Conservation (phyloP, 164 flowering plant genomes). For the Annona cherimola region DNA sequence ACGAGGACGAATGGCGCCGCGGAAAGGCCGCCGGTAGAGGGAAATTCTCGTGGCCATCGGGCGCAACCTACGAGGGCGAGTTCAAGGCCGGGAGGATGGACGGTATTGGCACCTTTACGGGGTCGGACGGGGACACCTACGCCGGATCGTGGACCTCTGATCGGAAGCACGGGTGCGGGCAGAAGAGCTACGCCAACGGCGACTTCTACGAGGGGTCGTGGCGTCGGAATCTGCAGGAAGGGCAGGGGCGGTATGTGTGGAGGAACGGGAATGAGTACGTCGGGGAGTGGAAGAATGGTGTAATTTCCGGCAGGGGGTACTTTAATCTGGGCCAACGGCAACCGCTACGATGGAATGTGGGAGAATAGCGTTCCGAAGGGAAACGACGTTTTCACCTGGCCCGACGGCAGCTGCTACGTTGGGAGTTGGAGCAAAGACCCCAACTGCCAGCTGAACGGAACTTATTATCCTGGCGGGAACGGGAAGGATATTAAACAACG, state of each 20-base stretch:
- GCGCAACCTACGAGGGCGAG: slow-evolving; percentile 84
- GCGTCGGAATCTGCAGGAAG: slow-evolving; percentile 18
- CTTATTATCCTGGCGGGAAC: not conserved
- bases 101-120: slow-evolving; percentile 20
- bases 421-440: slow-evolving; percentile 3
- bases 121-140: slow-evolving; percentile 21
- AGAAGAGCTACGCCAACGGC: slow-evolving; percentile 20
- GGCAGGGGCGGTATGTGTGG: slow-evolving; percentile 33
- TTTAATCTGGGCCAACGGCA: slow-evolving; percentile 42
- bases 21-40: slow-evolving; percentile 83
- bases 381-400: slow-evolving; percentile 32
- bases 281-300: slow-evolving; percentile 43
- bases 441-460: not conserved
- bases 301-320: slow-evolving; percentile 35
- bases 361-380: slow-evolving; percentile 41
- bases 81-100: slow-evolving; percentile 23
- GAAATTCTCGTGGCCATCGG: slow-evolving; percentile 84
- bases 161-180: slow-evolving; percentile 19
- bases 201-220: slow-evolving; percentile 18
- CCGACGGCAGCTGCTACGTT: slow-evolving; percentile 38
- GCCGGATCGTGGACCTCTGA: slow-evolving; percentile 15
- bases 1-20: slow-evolving; percentile 73
- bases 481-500: not conserved
- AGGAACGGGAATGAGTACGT: slow-evolving; percentile 31
- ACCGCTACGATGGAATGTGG: slow-evolving; percentile 39